Base-by-base conservation (phyloP, 2,329 filamentous ascomycete genomes). In the Ophiostoma perfectum region DNA sequence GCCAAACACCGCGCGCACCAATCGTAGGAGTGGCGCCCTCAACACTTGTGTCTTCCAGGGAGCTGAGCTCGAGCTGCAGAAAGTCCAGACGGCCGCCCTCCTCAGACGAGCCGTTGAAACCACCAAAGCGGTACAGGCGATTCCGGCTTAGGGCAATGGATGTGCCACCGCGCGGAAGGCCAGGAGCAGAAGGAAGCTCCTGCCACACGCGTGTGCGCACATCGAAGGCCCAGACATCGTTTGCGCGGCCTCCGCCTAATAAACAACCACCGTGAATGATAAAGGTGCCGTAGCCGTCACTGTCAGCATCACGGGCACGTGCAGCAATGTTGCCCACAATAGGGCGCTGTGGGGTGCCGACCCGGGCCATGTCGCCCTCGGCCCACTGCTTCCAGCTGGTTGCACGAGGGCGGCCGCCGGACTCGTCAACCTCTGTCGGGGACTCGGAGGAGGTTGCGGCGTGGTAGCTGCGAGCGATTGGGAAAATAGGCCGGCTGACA, bases 181-280 rank as follows among this genome's bases (percentile, higher is more conserved):
- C 88, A 0, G 90, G 90, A 0, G 90, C 91, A 7, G 85, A 77
- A 0, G 88, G 83, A 14, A 91, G 81, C 74, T 89, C 82, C 52
- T 82, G 86, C 92, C 92, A 96, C 1, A 82, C 80, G 67, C 82
- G 80, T 7, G 81, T 82, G 64, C 80, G 80, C 38, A 94, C 78
- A 74, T 90, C 87, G 75, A 96, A 96, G 0, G 86, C 86, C 92
- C 92, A 96, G 5, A 93, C 78, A 75, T 96, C 92, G 11, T 81
- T 80, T 52, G 81, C 80, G 3, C 90, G 80, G 12, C 86, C 88
- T 11, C 87, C 89, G 41, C 79, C 83, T 5, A 84, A 83, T 0
- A 90, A 83, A 74, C 88, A 90, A 3, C 92, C 92, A 4, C 90
- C 91, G 76, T 96, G 92, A 44, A 96, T 76, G 75, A 91, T 89